Percentiles rank a stretch among this genome's conserved stretches.
These are phyloP conservation scores for Pythium brachiatum DNA, from an alignment of 352 stramenopile genomes.

Conservation along the genomic window DNA sequence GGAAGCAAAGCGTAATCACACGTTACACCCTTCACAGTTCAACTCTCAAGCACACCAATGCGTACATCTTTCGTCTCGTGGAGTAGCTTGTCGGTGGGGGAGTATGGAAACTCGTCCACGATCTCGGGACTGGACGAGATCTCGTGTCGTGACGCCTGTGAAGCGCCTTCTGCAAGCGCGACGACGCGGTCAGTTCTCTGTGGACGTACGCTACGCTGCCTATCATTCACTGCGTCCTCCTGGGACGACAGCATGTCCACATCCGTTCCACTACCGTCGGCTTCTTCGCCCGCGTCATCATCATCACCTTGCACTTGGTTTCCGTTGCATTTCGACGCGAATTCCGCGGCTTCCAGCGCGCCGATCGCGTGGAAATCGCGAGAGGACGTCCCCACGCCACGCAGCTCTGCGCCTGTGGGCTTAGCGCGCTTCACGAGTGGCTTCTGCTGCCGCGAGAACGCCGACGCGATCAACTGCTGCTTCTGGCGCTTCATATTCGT, in stretches of 20 bases:
- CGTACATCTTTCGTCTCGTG: constrained; percentile 45
- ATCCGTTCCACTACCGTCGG: constrained; percentile 51
- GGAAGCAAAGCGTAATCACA: not conserved
- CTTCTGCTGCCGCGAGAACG: constrained; percentile 34
- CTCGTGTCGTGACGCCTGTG: not conserved
- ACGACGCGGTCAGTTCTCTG: constrained; percentile 20
- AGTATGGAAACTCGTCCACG: not conserved
- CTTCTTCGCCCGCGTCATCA: constrained; percentile 20
- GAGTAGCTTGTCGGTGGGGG: constrained; percentile 20
- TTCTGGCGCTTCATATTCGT: constrained; percentile 29
- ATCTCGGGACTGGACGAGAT: not conserved
- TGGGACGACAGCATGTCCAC: constrained; percentile 56
- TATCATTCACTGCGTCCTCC: constrained; percentile 30
- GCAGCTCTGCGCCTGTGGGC: not conserved
- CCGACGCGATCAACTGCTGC: constrained; percentile 25
- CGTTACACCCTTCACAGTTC: not conserved
- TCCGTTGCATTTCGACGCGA: constrained; percentile 1
- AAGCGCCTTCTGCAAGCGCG: constrained; percentile 6
- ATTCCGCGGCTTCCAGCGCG: constrained; percentile 7
- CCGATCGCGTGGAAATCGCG: constrained; percentile 11
- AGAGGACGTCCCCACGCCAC: not conserved
- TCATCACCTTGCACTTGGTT: constrained; percentile 12
- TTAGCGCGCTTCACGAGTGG: constrained; percentile 29
- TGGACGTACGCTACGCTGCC: constrained; percentile 4
- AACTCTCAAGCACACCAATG: not conserved